Conservation (phyloP, 2,329 filamentous ascomycete species). For the Stachybotrys elegans region DNA sequence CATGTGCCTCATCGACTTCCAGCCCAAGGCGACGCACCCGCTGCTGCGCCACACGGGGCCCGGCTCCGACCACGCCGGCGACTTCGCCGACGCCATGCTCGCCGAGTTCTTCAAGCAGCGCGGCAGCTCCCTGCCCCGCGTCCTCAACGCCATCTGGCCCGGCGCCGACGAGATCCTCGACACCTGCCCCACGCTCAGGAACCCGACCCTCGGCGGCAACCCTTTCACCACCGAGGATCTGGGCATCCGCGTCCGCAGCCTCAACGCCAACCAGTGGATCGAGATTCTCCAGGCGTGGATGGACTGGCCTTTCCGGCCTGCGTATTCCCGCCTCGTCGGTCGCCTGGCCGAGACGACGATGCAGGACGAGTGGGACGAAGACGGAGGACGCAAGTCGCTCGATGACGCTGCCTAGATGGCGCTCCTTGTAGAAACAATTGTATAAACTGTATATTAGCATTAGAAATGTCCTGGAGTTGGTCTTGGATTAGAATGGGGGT, state of each 20-base stretch:
- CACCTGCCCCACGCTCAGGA: conserved; percentile 42
- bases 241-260: conserved; percentile 37
- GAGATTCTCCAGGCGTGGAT: conserved; percentile 57
- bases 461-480: too few species aligned
- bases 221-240: conserved; percentile 29
- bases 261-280: conserved; percentile 51
- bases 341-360: conserved; percentile 28
- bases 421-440: too few species aligned
- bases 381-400: too few species aligned
- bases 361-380: conserved; percentile 20
- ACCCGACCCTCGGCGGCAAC: conserved; percentile 42
- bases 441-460: too few species aligned
- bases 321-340: conserved; percentile 42
- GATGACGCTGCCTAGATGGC: too few species aligned
- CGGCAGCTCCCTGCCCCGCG: conserved; percentile 36
- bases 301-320: conserved; percentile 60
- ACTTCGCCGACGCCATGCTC: conserved; percentile 46
- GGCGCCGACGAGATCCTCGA: conserved; percentile 52
- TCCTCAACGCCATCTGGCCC: conserved; percentile 50
- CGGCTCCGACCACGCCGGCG: conserved; percentile 33
- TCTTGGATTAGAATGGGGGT: too few species aligned
- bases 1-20: conserved; percentile 60
- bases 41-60: conserved; percentile 42
- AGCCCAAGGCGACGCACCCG: conserved; percentile 50
- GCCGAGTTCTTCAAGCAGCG: conserved; percentile 36